Conservation (phyloP, 345 rosid genomes). For the Salix suchowensis region DNA sequence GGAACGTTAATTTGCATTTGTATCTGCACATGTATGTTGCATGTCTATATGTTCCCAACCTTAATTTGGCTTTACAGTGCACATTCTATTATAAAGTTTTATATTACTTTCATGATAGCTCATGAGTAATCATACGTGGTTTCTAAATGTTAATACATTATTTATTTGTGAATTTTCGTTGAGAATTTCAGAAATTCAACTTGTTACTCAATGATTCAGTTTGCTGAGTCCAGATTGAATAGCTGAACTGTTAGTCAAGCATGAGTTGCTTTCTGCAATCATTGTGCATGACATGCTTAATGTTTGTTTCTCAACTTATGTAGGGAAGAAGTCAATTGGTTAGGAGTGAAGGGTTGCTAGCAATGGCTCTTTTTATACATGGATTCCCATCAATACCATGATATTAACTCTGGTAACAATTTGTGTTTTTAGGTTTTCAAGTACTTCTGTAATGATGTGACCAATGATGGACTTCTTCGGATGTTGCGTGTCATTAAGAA, state of each 20-base stretch:
- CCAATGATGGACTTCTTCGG: conserved; percentile 67
- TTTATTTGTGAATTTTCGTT: not conserved
- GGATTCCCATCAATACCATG: not conserved
- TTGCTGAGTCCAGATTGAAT: not conserved
- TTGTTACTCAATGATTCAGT: not conserved
- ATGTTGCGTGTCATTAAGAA: conserved; percentile 87
- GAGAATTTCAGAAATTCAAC: not conserved
- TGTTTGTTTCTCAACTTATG: not conserved
- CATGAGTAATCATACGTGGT: not conserved
- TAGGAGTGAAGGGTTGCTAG: not conserved
- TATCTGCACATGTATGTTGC: not conserved
- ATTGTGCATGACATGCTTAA: not conserved
- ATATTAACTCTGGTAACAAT: not conserved
- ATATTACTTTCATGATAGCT: not conserved
- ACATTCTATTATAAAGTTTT: not conserved
- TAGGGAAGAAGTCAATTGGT: not conserved
- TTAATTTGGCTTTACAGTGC: not conserved
- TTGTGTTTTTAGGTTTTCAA: conserved; percentile 68
- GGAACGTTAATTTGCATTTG: not conserved
- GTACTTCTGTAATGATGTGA: conserved; percentile 67
- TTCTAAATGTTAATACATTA: not conserved
- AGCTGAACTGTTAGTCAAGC: not conserved
- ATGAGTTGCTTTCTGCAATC: not conserved
- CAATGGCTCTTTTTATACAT: not conserved
- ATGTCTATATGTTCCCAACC: not conserved